Evolutionary conservation across 805 yeast species (phyloP).

Genomic region (Yarrowia divulgata): DNA sequence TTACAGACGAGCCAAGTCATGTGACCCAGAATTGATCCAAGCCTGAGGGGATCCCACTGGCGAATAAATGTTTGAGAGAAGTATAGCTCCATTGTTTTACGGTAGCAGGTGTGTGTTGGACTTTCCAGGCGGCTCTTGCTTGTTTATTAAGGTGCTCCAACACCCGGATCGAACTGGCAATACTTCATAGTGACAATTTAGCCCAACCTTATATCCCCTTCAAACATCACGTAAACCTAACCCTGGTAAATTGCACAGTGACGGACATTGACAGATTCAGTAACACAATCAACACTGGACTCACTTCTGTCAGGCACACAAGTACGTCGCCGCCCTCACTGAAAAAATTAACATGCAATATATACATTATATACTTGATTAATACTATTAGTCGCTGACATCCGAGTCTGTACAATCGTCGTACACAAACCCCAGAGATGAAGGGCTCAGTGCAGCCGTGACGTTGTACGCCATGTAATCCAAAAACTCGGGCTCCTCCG

Average conservation of each 20-base stretch:
- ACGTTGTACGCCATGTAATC: constrained; percentile 37
- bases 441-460: constrained; percentile 17
- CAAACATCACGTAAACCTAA: not conserved
- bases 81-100: too few relatives aligned
- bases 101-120: too few relatives aligned
- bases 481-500: constrained; percentile 27
- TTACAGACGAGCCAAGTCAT: constrained; percentile 11
- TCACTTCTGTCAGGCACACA: too few relatives aligned
- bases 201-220: not conserved
- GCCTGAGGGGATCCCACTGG: not conserved
- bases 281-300: too few relatives aligned
- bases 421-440: constrained; percentile 17
- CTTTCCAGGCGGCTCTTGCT: too few relatives aligned
- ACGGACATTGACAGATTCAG: too few relatives aligned
- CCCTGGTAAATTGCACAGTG: not conserved
- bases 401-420: constrained; percentile 26
- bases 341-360: constrained; percentile 20
- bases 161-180: not conserved
- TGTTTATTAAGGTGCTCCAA: not conserved
- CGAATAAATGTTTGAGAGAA: too few relatives aligned
- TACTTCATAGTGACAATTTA: not conserved
- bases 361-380: constrained; percentile 32
- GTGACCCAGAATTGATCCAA: not conserved
- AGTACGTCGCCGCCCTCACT: too few relatives aligned
- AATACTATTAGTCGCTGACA: constrained; percentile 24